phyloP scores from a whole-genome alignment of 768 basidiomycete genomes.

The Coprinopsis strossmayeri region DNA sequence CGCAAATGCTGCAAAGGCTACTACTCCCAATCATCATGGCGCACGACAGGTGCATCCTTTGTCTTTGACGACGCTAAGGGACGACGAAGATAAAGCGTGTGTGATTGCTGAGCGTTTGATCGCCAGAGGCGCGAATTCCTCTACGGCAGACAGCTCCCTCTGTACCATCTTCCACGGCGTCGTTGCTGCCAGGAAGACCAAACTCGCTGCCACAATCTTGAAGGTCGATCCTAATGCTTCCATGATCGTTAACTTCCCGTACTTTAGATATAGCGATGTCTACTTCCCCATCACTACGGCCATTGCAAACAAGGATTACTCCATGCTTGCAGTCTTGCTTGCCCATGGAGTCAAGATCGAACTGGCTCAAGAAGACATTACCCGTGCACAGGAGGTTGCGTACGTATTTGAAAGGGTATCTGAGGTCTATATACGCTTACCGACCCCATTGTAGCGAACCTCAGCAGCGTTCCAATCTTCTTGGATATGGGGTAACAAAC shows the following conservation, averaged over 20 bases:
- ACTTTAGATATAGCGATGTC: slow-evolving; percentile 18
- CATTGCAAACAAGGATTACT: slow-evolving; percentile 25
- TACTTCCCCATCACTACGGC: slow-evolving; percentile 33
- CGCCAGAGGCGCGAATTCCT: slow-evolving; percentile 32
- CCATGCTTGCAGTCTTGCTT: slow-evolving; percentile 29
- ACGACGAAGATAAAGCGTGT: slow-evolving; percentile 33
- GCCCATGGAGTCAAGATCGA: slow-evolving; percentile 34
- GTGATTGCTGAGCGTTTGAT: slow-evolving; percentile 34
- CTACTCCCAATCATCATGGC: slow-evolving; percentile 19
- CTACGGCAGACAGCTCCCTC: slow-evolving; percentile 30
- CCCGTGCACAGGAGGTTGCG: slow-evolving; percentile 26
- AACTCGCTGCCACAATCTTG: slow-evolving; percentile 34
- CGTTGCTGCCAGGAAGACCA: slow-evolving; percentile 27
- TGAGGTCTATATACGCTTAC: not conserved
- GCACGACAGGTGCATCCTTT: slow-evolving; percentile 29
- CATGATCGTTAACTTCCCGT: slow-evolving; percentile 33
- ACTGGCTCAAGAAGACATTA: slow-evolving; percentile 29
- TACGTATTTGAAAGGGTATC: slow-evolving; percentile 14
- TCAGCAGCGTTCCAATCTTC: slow-evolving; percentile 13
- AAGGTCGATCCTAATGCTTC: slow-evolving; percentile 34
- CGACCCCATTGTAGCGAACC: slow-evolving; percentile 8
- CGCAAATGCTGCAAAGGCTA: slow-evolving; percentile 35
- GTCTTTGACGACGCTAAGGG: slow-evolving; percentile 28
- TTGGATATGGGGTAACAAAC: slow-evolving; percentile 19
- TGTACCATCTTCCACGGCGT: slow-evolving; percentile 36